phyloP scores from a whole-genome alignment of 164 flowering plant genomes.

The grape (Vitis vinifera) region ASM3070453v1 NC_081815.1:8303501-8304000 shows the following conservation, averaged over 20 bases:
- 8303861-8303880: no score
- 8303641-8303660: slow-evolving; percentile 73
- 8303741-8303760: slow-evolving; percentile 91
- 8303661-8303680: slow-evolving; percentile 65
- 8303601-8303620: slow-evolving; percentile 53
- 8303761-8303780: slow-evolving; percentile 50
- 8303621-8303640: slow-evolving; percentile 78
- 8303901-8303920: no score
- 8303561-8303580: slow-evolving; percentile 3
- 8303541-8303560: slow-evolving; percentile 6
- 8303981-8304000: no score
- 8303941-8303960: no score
- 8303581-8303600: slow-evolving; percentile 27
- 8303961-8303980: no score
- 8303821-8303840: no score
- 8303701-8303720: slow-evolving; percentile 73
- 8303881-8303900: no score
- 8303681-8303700: slow-evolving; percentile 78
- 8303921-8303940: no score
- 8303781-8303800: no score
- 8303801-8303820: no score
- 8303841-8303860: no score
- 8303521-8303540: slow-evolving; percentile 3
- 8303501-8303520: slow-evolving; percentile 18
- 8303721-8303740: slow-evolving; percentile 48